These are phyloP conservation scores for Ochromonas danica DNA, from an alignment of 108 stramenopile species.

Conservation along the genomic window DNA sequence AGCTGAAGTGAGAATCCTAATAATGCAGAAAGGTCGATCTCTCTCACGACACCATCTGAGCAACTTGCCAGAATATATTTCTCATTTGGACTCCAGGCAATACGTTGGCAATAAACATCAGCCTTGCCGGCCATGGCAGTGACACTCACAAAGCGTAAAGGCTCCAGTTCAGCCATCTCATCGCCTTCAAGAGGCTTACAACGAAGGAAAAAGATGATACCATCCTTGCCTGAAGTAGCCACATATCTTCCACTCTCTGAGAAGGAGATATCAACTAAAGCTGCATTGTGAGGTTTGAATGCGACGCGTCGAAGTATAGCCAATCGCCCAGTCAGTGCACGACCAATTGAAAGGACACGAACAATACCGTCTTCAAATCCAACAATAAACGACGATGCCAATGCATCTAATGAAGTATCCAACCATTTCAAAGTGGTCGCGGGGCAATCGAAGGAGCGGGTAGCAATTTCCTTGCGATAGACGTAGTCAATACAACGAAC, in stretches of 20 bases:
- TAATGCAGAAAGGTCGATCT: slow-evolving; percentile 37
- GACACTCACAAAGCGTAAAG: slow-evolving; percentile 37
- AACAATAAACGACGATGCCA: not conserved
- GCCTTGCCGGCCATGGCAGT: slow-evolving; percentile 23
- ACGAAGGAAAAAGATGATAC: slow-evolving; percentile 55
- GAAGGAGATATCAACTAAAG: slow-evolving; percentile 40
- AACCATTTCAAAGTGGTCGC: slow-evolving; percentile 48
- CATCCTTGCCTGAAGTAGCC: slow-evolving; percentile 55
- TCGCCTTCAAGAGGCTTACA: slow-evolving; percentile 21
- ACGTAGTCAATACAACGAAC: slow-evolving; percentile 56
- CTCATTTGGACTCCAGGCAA: slow-evolving; percentile 41
- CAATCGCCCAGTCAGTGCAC: not conserved
- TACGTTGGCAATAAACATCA: slow-evolving; percentile 41
- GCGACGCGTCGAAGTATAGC: not conserved
- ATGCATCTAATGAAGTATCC: not conserved
- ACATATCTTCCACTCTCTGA: slow-evolving; percentile 47
- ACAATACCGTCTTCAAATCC: slow-evolving; percentile 65
- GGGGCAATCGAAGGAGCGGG: slow-evolving; percentile 18
- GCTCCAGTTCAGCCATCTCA: not conserved
- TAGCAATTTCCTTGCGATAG: slow-evolving; percentile 28
- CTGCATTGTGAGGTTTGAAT: slow-evolving; percentile 59
- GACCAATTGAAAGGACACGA: slow-evolving; percentile 43
- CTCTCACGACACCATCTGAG: slow-evolving; percentile 36
- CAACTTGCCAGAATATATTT: slow-evolving; percentile 34
- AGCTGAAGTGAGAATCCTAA: not conserved